These are phyloP conservation scores for Cyberlindnera bimundalis DNA, from an alignment of 805 yeast genomes.

Conservation along the genomic window DNA sequence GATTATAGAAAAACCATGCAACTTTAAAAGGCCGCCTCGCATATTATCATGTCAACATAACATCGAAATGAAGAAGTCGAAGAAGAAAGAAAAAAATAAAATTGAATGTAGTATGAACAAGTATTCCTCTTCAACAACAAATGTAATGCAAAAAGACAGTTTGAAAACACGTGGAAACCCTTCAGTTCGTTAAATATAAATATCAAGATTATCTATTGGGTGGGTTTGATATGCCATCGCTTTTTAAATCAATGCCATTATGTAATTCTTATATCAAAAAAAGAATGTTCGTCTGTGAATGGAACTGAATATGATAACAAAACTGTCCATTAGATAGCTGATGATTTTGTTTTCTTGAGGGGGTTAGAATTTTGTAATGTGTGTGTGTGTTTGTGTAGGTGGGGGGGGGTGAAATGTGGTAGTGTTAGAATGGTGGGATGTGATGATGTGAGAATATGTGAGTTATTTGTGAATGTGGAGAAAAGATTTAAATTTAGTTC, in stretches of 20 bases:
- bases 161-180: conserved; percentile 3
- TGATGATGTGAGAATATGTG: not conserved
- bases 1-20: conserved; percentile 11
- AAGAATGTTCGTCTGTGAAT: conserved; percentile 6
- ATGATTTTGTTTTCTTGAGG: conserved; percentile 1
- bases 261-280: not conserved
- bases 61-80: conserved; percentile 1
- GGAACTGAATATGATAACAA: conserved; percentile 3
- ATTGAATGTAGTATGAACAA: conserved; percentile 14
- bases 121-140: conserved; percentile 4
- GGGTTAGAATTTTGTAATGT: conserved; percentile 3
- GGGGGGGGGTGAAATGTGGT: not conserved
- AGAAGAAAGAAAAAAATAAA: not conserved
- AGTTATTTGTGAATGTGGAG: not conserved
- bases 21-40: conserved; percentile 1
- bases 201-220: conserved; percentile 7
- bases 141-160: conserved; percentile 4
- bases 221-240: not conserved
- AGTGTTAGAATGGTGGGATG: not conserved
- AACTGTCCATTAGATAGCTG: conserved; percentile 1
- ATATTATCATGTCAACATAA: not conserved
- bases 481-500: conserved; percentile 36
- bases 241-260: not conserved
- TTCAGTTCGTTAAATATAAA: conserved; percentile 17
- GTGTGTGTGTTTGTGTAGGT: conserved; percentile 6